Evolutionary conservation across 169 alveolate species (phyloP).

Genomic region (Plasmodium falciparum): DNA sequence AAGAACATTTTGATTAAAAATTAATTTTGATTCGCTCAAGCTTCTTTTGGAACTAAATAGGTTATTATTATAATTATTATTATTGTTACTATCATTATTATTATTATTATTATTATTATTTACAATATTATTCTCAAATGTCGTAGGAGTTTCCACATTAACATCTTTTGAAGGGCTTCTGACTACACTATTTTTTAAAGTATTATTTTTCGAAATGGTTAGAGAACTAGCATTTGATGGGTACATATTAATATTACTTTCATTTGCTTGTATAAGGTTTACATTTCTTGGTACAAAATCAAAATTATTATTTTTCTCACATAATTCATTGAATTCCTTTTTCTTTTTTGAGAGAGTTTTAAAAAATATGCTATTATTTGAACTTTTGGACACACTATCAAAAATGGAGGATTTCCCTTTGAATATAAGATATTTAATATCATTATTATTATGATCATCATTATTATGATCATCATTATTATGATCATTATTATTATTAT

Average conservation of each 20-base stretch:
- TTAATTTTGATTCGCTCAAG: slow-evolving; percentile 6
- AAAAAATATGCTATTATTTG: slow-evolving; percentile 19
- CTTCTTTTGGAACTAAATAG: not conserved
- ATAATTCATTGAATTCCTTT: slow-evolving; percentile 25
- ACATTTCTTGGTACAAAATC: not conserved
- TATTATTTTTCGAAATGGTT: not conserved
- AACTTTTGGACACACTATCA: slow-evolving; percentile 40
- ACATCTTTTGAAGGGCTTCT: not conserved
- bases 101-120: not conserved
- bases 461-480: not conserved
- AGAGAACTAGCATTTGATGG: not conserved
- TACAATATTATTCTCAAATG: too few relatives aligned
- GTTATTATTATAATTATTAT: not conserved
- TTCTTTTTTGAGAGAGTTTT: slow-evolving; percentile 22
- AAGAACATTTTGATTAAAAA: slow-evolving; percentile 20
- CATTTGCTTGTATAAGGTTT: not conserved
- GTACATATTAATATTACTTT: not conserved
- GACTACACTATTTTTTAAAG: not conserved
- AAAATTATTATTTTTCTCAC: not conserved
- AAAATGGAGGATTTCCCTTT: slow-evolving; percentile 22
- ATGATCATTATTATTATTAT: not conserved
- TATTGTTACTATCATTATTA: not conserved
- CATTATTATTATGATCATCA: slow-evolving; percentile 3
- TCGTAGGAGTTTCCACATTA: too few relatives aligned
- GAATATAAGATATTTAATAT: not conserved